Percentiles rank a stretch among this genome's conserved stretches.
These are phyloP conservation scores for Ilex aquifolium DNA, from an alignment of 257 asterid genomes.

Conservation along the genomic window DNA sequence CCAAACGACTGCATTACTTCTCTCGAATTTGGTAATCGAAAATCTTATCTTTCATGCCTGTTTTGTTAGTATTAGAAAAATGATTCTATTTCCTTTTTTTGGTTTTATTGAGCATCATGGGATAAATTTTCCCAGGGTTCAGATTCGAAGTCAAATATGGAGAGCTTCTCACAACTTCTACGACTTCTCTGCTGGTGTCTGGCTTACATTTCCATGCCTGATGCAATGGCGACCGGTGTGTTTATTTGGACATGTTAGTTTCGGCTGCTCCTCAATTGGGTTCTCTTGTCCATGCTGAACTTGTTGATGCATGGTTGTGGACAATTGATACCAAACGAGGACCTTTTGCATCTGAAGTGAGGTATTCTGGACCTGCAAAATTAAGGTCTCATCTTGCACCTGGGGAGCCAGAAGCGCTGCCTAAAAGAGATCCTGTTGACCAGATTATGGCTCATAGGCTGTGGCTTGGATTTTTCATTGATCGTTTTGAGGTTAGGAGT, in stretches of 20 bases:
- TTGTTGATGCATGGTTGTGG: conserved; percentile 99
- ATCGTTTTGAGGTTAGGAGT: conserved; percentile 85
- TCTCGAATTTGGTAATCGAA: conserved; percentile 62
- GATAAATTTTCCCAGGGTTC: conserved; percentile 56
- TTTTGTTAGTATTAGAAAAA: neutral
- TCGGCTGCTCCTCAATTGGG: conserved; percentile 99
- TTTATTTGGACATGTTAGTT: conserved; percentile 96
- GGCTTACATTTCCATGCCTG: conserved; percentile 86
- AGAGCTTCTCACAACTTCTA: conserved; percentile 93
- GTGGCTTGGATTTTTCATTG: conserved; percentile 96
- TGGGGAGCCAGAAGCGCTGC: conserved; percentile 84
- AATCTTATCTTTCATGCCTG: neutral
- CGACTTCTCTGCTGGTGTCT: conserved; percentile 99
- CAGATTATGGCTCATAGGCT: conserved; percentile 91
- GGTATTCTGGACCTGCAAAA: conserved; percentile 89
- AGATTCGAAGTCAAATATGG: conserved; percentile 56
- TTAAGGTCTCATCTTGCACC: conserved; percentile 95
- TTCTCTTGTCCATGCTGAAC: conserved; percentile 93
- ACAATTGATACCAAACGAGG: conserved; percentile 96
- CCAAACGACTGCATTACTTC: conserved; percentile 98
- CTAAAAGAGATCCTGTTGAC: conserved; percentile 84
- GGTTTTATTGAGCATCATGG: conserved; percentile 12
- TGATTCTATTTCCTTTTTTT: neutral
- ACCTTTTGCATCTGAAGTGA: conserved; percentile 79
- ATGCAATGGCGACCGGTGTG: conserved; percentile 96